Conservation (phyloP, 1,139 yeast genomes). For the Trichomonascaceae sp. region DNA sequence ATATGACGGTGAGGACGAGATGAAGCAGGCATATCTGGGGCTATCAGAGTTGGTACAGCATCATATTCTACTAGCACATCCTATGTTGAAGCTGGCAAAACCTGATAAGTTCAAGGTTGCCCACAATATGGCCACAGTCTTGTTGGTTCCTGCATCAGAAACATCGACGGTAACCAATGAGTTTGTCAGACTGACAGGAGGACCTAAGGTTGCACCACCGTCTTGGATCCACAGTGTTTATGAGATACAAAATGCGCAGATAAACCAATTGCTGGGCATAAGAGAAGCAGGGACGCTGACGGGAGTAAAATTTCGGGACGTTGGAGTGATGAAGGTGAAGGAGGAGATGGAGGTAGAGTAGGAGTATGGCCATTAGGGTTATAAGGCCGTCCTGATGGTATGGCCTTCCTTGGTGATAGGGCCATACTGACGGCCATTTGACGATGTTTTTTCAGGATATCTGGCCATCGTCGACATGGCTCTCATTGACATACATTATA, state of each 20-base stretch:
- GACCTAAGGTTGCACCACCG: slow-evolving; percentile 58
- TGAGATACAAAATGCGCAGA: slow-evolving; percentile 30
- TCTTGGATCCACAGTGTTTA: slow-evolving; percentile 78
- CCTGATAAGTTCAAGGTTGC: slow-evolving; percentile 46
- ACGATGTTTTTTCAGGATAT: too few relatives aligned
- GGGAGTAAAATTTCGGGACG: slow-evolving; percentile 28
- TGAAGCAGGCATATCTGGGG: slow-evolving; percentile 59
- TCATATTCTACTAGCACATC: slow-evolving; percentile 69
- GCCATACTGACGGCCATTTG: too few relatives aligned
- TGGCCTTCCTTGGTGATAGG: too few relatives aligned
- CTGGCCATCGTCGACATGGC: too few relatives aligned
- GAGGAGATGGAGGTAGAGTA: slow-evolving; percentile 8
- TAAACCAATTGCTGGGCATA: slow-evolving; percentile 23
- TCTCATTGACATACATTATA: too few relatives aligned
- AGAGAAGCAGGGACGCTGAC: slow-evolving; percentile 20
- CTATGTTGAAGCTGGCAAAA: slow-evolving; percentile 36
- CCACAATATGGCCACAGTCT: slow-evolving; percentile 71
- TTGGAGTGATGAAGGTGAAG: slow-evolving; percentile 23
- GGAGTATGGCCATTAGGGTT: not conserved
- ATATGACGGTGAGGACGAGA: slow-evolving; percentile 21
- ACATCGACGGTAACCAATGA: slow-evolving; percentile 47
- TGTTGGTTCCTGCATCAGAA: slow-evolving; percentile 43
- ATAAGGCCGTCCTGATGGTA: too few relatives aligned
- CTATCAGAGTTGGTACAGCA: slow-evolving; percentile 75
- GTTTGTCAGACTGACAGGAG: slow-evolving; percentile 75